These are phyloP conservation scores for Aspergillus olivimuriae DNA, from an alignment of 495 filamentous ascomycete genomes.

Conservation along the genomic window DNA sequence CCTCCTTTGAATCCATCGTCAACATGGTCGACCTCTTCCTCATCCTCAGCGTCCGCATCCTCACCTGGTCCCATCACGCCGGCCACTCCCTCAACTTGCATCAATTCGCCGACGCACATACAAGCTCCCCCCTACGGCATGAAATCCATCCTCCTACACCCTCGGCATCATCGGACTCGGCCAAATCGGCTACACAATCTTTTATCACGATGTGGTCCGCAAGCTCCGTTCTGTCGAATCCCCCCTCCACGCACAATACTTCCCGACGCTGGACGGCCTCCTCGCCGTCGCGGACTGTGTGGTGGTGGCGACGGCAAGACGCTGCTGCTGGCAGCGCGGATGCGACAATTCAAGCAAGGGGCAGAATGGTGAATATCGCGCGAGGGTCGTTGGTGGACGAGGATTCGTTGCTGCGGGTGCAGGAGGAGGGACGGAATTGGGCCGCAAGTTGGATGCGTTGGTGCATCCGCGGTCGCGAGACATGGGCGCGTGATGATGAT, in stretches of 20 bases:
- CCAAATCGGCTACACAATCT: slow-evolving; percentile 60
- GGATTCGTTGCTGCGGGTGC: slow-evolving; percentile 55
- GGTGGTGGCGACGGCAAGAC: slow-evolving; percentile 55
- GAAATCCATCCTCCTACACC: slow-evolving; percentile 39
- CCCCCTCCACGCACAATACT: slow-evolving; percentile 39
- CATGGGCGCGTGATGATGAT: slow-evolving; percentile 56
- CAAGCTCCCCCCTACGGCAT: slow-evolving; percentile 47
- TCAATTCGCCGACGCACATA: slow-evolving; percentile 51
- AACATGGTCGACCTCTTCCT: slow-evolving; percentile 56
- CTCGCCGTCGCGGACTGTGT: slow-evolving; percentile 56
- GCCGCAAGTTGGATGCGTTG: slow-evolving; percentile 54
- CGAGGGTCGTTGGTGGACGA: slow-evolving; percentile 65
- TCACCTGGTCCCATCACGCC: slow-evolving; percentile 54
- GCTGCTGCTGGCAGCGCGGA: slow-evolving; percentile 44
- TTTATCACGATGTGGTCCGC: slow-evolving; percentile 60
- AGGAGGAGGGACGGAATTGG: slow-evolving; percentile 47
- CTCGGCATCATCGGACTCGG: slow-evolving; percentile 64
- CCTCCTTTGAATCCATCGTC: slow-evolving; percentile 60
- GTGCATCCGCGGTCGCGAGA: slow-evolving; percentile 40
- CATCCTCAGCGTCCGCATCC: slow-evolving; percentile 57
- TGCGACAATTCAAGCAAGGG: slow-evolving; percentile 50
- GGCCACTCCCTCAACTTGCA: slow-evolving; percentile 21
- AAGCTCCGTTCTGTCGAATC: slow-evolving; percentile 36
- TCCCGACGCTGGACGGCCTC: slow-evolving; percentile 45
- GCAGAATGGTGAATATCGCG: slow-evolving; percentile 67